Evolutionary conservation across 2,329 filamentous ascomycete genomes (phyloP), one percentile per base, ranked within the genome.

Genomic region (Aspergillus carbonarius): DNA sequence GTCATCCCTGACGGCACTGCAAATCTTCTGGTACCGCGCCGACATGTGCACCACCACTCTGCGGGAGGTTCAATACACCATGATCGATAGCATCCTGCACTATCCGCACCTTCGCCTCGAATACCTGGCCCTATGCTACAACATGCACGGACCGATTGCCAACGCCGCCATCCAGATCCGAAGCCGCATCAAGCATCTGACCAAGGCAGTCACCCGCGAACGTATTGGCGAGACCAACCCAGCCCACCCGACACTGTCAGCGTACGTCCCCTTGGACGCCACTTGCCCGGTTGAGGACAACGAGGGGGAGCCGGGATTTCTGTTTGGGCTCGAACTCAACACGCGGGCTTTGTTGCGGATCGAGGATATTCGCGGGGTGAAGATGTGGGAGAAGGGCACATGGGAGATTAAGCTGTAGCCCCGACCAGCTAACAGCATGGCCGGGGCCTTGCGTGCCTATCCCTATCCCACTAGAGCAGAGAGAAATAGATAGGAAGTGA

Each of bases 341-440:
- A 48, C 44, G 25, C 44, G 44, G 23, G 44, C 25, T 4, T 17
- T 30, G n/a, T 15, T 48, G 15, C n/a, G 25, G 15, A 48, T 48
- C 25, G 44, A 58, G 20, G 62, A 68, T 4, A 60, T 63, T 32
- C 17, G 20, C 5, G 66, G 61, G 17, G 56, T 69, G 48, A 68
- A 64, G 50, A 63, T 70, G 50, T 70, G 68, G 68, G 53, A 67
- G 42, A 64, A 62, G 44, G 62, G 63, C 13, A 56, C 62, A 9
- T 70, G 66, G 61, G 42, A 54, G 40, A 54, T 63, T 18, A 69
- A 37, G 46, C 57, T 68, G 6, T 68, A 51, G 48, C 39, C 30
- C 30, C 30, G 30, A 32, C 9, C 30, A 32, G 9, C 25, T 8
- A 7, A 6, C 3, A 23, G 25, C 6, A 6, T 27, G 25, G 25